These are phyloP conservation scores for Pulveroboletus sp. DNA, from an alignment of 768 basidiomycete genomes.

Conservation along the genomic window DNA sequence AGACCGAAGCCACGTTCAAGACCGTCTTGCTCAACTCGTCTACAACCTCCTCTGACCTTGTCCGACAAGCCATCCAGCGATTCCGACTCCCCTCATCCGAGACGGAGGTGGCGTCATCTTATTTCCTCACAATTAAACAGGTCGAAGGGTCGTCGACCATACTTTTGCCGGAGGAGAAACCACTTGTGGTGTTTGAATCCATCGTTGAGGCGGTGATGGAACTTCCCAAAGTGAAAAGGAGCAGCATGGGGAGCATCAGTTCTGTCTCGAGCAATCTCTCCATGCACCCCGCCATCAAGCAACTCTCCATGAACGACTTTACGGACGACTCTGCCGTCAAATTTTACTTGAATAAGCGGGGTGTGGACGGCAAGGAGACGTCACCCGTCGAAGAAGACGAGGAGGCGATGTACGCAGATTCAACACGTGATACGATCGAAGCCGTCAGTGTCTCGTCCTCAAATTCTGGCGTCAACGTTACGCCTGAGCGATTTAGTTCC, in stretches of 20 bases:
- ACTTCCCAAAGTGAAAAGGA: conserved; percentile 85
- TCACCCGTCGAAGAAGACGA: conserved; percentile 43
- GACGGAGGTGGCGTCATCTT: conserved; percentile 52
- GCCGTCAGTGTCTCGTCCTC: conserved; percentile 17
- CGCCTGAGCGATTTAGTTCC: conserved; percentile 72
- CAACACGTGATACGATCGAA: conserved; percentile 30
- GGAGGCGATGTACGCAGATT: conserved; percentile 38
- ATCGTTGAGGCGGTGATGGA: conserved; percentile 78
- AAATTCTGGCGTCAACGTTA: conserved; percentile 40
- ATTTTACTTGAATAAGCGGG: conserved; percentile 81
- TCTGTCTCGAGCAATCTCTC: conserved; percentile 90
- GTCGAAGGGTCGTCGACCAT: conserved; percentile 82
- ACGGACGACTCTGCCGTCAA: conserved; percentile 97
- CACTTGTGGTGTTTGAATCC: conserved; percentile 85
- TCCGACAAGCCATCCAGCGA: conserved; percentile 90
- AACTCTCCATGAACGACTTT: conserved; percentile 95
- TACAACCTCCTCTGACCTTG: conserved; percentile 79
- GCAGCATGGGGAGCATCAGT: conserved; percentile 89
- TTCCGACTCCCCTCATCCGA: conserved; percentile 73
- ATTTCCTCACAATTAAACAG: conserved; percentile 91
- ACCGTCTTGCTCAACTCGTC: conserved; percentile 88
- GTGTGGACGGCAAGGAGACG: conserved; percentile 42
- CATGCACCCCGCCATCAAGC: conserved; percentile 93
- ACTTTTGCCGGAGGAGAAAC: conserved; percentile 67
- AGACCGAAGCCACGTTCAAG: conserved; percentile 97